Evolutionary conservation across 306 rosid genomes (phyloP).

Genomic region (Vigna angularis): DNA sequence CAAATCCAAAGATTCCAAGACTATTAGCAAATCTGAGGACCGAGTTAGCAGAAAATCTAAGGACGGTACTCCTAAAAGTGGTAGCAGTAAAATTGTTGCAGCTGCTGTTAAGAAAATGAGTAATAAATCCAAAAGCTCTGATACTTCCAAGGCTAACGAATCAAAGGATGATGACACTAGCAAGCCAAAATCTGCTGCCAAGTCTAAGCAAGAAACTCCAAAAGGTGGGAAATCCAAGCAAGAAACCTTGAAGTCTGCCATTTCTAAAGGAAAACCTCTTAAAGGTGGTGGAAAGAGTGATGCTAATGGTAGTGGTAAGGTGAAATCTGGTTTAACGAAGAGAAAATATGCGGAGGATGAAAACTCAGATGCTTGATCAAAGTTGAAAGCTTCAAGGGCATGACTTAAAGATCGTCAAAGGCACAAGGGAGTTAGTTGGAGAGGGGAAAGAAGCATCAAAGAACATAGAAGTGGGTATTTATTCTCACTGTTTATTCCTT

Average conservation of each 20-base stretch:
- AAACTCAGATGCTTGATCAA: slow-evolving; percentile 46
- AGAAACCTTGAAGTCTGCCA: slow-evolving; percentile 55
- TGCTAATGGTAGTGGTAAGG: slow-evolving; percentile 55
- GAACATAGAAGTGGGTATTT: slow-evolving; percentile 52
- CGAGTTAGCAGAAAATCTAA: slow-evolving; percentile 54
- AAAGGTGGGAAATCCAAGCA: slow-evolving; percentile 67
- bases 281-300: slow-evolving; percentile 63
- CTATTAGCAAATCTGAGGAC: slow-evolving; percentile 56
- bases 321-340: slow-evolving; percentile 52
- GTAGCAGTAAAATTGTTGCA: slow-evolving; percentile 53
- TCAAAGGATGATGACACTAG: slow-evolving; percentile 61
- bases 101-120: slow-evolving; percentile 50
- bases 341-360: slow-evolving; percentile 54
- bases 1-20: slow-evolving; percentile 69
- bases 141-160: slow-evolving; percentile 57
- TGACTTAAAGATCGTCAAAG: slow-evolving; percentile 57
- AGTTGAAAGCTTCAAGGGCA: slow-evolving; percentile 55
- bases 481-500: slow-evolving; percentile 20
- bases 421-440: slow-evolving; percentile 55
- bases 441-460: slow-evolving; percentile 75
- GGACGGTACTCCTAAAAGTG: slow-evolving; percentile 61
- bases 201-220: slow-evolving; percentile 60
- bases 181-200: slow-evolving; percentile 52
- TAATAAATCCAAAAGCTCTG: slow-evolving; percentile 55
- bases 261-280: slow-evolving; percentile 63